Conservation (phyloP, 768 basidiomycete species). For the Boletus patriciae region DNA sequence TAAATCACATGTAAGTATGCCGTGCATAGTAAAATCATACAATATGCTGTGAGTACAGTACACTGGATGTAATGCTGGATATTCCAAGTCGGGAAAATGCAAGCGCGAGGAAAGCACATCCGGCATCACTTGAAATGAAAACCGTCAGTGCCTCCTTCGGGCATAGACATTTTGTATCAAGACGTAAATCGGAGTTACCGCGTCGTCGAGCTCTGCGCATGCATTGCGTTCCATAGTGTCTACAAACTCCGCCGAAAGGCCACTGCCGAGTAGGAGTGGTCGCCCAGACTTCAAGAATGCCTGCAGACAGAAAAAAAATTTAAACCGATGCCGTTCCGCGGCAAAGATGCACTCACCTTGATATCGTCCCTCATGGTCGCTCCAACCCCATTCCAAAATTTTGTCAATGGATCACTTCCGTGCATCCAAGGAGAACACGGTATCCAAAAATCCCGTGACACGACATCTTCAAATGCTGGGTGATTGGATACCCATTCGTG, state of each 20-base stretch:
- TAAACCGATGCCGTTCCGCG: not conserved
- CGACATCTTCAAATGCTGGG: constrained; percentile 57
- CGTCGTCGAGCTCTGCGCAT: constrained; percentile 50
- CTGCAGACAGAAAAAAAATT: constrained; percentile 34
- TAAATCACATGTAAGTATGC: constrained; percentile 4
- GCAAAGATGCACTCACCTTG: constrained; percentile 37
- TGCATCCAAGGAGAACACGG: constrained; percentile 54
- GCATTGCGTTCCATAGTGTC: constrained; percentile 54
- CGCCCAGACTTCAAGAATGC: constrained; percentile 64
- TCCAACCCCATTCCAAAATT: constrained; percentile 45
- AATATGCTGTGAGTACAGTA: constrained; percentile 22
- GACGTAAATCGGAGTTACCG: constrained; percentile 48
- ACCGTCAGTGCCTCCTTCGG: constrained; percentile 28
- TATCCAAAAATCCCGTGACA: constrained; percentile 60
- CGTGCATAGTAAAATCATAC: constrained; percentile 19
- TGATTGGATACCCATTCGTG: constrained; percentile 55
- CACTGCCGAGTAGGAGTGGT: constrained; percentile 66
- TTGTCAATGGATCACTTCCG: constrained; percentile 23
- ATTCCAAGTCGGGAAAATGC: constrained; percentile 6
- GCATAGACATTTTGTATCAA: constrained; percentile 63
- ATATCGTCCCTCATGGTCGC: constrained; percentile 58
- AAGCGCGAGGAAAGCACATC: not conserved
- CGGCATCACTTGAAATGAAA: constrained; percentile 1
- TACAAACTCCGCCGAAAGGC: constrained; percentile 53
- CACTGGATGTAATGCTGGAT: constrained; percentile 19